Percentiles rank a stretch among this genome's conserved stretches.
These are phyloP conservation scores for Fagus sylvatica DNA, from an alignment of 306 rosid genomes.

Conservation along the genomic window DNA sequence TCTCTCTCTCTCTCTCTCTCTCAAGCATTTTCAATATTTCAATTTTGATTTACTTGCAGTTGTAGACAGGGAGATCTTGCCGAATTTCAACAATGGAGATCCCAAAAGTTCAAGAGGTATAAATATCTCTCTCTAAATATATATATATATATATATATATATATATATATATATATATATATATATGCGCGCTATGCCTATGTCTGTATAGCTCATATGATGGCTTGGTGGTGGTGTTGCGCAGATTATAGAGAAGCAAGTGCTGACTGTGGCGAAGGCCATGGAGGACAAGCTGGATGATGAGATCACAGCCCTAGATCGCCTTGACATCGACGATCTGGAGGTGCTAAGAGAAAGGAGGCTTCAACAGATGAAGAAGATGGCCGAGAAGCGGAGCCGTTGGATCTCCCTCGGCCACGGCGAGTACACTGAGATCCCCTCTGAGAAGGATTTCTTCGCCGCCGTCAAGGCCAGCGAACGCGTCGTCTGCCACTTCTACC, in stretches of 20 bases:
- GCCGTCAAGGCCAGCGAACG: slow-evolving; percentile 97
- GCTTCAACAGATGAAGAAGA: slow-evolving; percentile 93
- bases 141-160: too few species aligned
- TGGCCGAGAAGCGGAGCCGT: slow-evolving; percentile 91
- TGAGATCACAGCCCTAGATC: slow-evolving; percentile 84
- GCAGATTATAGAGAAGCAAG: slow-evolving; percentile 74
- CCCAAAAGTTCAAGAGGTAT: slow-evolving; percentile 66
- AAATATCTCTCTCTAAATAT: neutral
- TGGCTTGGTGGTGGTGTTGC: neutral
- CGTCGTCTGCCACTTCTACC: slow-evolving; percentile 95
- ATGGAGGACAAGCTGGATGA: slow-evolving; percentile 91
- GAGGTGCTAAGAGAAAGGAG: slow-evolving; percentile 90
- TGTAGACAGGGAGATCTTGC: slow-evolving; percentile 17
- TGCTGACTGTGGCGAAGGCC: slow-evolving; percentile 80
- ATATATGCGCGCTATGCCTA: too few species aligned
- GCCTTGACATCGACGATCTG: slow-evolving; percentile 72
- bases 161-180: too few species aligned
- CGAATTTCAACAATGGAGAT: slow-evolving; percentile 50
- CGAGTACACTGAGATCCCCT: slow-evolving; percentile 71
- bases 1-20: neutral
- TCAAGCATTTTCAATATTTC: neutral
- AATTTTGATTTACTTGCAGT: neutral
- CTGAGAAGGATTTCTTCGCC: slow-evolving; percentile 92
- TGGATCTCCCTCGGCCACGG: slow-evolving; percentile 95
- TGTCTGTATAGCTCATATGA: too few species aligned